Evolutionary conservation across 2,329 filamentous ascomycete species (phyloP), one percentile per base, ranked within the genome.

Genomic region (Akanthomyces dipterigenus): DNA sequence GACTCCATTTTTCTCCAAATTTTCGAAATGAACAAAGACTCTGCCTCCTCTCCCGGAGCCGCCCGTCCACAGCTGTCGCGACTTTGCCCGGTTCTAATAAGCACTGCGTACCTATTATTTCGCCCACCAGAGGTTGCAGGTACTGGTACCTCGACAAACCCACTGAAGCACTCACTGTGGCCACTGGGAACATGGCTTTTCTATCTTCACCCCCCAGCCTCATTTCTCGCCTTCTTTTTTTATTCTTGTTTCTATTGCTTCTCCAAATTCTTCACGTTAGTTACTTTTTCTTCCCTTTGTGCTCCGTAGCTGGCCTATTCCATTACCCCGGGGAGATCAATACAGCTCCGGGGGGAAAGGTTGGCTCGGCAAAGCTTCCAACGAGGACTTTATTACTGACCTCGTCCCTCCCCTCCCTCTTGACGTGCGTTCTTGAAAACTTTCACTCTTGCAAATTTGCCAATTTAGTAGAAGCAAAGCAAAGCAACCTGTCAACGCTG

Each of bases 11-110:
- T 59, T 60, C 48, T 53, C 48, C 56, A 51, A 58, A 45, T 45
- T 53, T n/a, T 49, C 12, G 45, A 43, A 50, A 60, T 58, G 9
- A 40, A 20, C 43, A n/a, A 14, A 20, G 8, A 6, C 28, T 45
- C 14, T 56, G 26, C 53, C 48, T 36, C 48, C 22, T 56, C 40
- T 60, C 48, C 56, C 56, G 56, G 56, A 60, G 56, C 56, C 56
- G 56, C 56, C 56, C 56, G 56, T 60, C 36, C 8, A 22, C 5
- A 43, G 12, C 18, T 26, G 56, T 60, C 48, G 56, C 56, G 56
- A 60, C 24, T 60, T 60, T 60, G 46, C 56, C 56, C 56, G 56
- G 38, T 28, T 22, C 34, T 36, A 11, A 16, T 22, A 40, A 50
- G 46, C 45, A 38, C 49, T 53, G 22, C 36, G 8, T 34, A 34